Base-by-base conservation (phyloP, 345 rosid species). In the Trapa bicornis region DNA sequence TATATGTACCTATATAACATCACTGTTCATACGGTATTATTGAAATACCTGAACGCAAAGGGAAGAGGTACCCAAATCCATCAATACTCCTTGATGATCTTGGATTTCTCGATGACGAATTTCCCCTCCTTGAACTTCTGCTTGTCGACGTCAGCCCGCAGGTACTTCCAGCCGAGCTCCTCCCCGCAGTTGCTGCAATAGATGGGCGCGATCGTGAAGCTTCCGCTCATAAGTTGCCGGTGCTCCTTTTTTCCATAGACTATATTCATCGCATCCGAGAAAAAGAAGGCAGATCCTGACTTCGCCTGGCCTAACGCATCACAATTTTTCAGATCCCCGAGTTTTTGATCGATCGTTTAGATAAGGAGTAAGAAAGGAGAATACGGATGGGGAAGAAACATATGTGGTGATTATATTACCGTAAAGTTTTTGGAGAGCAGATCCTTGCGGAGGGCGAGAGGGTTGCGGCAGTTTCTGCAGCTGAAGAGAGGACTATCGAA, bases 191-290 rank as follows among this genome's bases (percentile, higher is more conserved):
- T 70, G 15, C 66, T 33, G 69, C 80, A 76, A 50, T 53, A 39
- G 37, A 70, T 72, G 58, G 70, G 70, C 54, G 80, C 80, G n/a
- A 76, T 75, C 6, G 80, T 66, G 74, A 73, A 75, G 61, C 54
- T 70, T 37, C 80, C 80, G 0, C 76, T 76, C 64, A 76, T 69
- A 15, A 76, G 76, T 29, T 76, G 70, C 69, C 71, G 69, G 68
- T 76, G 76, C 71, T 76, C 76, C 53, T 70, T 73, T 6, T 47
- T 68, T 16, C 80, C 80, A 0, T 70, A 37, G 22, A 1, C 47
- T 42, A 76, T 10, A 53, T 76, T 76, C 76, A 70, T 69, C 22
- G 70, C 76, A 17, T 67, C 67, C 54, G 66, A 22, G 67, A 76
- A 76, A 64, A 71, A 29, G 50, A 65, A 71, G 0, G 68, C 73